phyloP scores from a whole-genome alignment of 1,284 basidiomycete genomes.

The Ceratobasidium sp. region DNA sequence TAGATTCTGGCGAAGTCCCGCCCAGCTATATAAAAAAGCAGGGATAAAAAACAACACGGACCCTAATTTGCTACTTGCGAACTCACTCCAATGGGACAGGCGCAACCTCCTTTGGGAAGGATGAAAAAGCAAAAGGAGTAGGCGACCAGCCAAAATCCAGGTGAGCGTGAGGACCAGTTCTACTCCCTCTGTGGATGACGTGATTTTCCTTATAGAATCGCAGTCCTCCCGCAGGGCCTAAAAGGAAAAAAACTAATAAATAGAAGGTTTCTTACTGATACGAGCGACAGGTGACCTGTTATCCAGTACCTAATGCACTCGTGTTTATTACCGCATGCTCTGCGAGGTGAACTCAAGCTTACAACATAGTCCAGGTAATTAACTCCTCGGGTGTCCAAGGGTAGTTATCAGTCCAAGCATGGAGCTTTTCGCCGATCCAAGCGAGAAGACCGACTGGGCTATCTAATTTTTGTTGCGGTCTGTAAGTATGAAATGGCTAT shows the following conservation, averaged over 20 bases:
- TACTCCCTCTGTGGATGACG: background rate
- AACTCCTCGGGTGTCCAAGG: constrained; percentile 47
- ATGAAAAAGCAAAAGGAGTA: constrained; percentile 44
- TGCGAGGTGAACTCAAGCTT: background rate
- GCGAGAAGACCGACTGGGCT: constrained; percentile 46
- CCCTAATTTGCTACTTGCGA: background rate
- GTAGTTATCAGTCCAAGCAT: constrained; percentile 46
- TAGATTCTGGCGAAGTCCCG: constrained; percentile 44
- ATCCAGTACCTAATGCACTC: constrained; percentile 27
- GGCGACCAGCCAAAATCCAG: constrained; percentile 39
- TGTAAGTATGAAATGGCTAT: background rate
- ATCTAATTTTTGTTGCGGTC: constrained; percentile 22
- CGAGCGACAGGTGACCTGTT: background rate
- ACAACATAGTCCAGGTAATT: constrained; percentile 46
- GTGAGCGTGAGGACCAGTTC: constrained; percentile 25
- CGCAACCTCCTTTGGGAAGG: constrained; percentile 40
- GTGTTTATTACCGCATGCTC: background rate
- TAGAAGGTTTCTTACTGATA: too few relatives aligned
- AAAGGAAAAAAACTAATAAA: too few relatives aligned
- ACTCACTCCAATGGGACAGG: constrained; percentile 46
- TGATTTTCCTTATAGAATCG: constrained; percentile 46
- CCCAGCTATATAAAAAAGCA: constrained; percentile 32
- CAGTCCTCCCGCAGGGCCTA: constrained; percentile 27
- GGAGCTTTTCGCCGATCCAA: constrained; percentile 47
- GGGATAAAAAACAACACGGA: background rate